phyloP scores from a whole-genome alignment of 1,284 basidiomycete species.

The Pseudozyma pruni region DNA sequence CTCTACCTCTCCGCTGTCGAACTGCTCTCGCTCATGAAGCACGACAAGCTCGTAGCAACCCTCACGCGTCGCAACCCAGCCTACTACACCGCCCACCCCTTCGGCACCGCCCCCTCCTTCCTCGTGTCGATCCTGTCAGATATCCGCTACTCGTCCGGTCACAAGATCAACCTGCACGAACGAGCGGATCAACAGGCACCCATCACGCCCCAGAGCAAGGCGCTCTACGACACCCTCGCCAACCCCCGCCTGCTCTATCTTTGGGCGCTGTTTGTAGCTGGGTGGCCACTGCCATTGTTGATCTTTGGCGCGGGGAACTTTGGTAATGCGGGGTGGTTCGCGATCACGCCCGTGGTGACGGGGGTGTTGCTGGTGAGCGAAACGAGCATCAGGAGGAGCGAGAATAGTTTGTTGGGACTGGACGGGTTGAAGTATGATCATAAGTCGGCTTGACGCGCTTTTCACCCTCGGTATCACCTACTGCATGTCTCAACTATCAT shows the following conservation, averaged over 20 bases:
- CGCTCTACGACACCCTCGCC: constrained; percentile 24
- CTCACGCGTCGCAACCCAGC: constrained; percentile 28
- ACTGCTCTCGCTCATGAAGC: constrained; percentile 48
- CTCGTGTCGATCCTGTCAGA: constrained; percentile 59
- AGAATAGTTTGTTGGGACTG: constrained; percentile 56
- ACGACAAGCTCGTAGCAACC: constrained; percentile 15
- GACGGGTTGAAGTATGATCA: constrained; percentile 62
- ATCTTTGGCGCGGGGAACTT: constrained; percentile 66
- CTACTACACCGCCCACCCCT: constrained; percentile 61
- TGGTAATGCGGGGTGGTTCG: constrained; percentile 64
- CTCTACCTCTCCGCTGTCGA: constrained; percentile 51
- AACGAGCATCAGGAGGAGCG: constrained; percentile 53
- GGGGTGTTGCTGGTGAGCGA: constrained; percentile 49
- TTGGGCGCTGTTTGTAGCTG: constrained; percentile 53
- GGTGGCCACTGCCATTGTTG: constrained; percentile 57
- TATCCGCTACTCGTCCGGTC: constrained; percentile 48
- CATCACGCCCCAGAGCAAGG: constrained; percentile 23
- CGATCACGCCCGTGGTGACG: constrained; percentile 50
- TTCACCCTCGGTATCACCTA: too few relatives aligned
- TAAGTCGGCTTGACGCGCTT: too few relatives aligned
- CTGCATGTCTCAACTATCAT: too few relatives aligned
- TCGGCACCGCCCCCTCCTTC: constrained; percentile 63
- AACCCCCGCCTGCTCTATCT: constrained; percentile 61
- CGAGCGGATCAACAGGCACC: constrained; percentile 29
- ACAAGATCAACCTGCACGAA: constrained; percentile 25